A percentile compares a stretch with the other conserved stretches of the same genome.
These are phyloP conservation scores for Sinapis alba DNA, from an alignment of 441 rosid species.

Conservation along the genomic window DNA sequence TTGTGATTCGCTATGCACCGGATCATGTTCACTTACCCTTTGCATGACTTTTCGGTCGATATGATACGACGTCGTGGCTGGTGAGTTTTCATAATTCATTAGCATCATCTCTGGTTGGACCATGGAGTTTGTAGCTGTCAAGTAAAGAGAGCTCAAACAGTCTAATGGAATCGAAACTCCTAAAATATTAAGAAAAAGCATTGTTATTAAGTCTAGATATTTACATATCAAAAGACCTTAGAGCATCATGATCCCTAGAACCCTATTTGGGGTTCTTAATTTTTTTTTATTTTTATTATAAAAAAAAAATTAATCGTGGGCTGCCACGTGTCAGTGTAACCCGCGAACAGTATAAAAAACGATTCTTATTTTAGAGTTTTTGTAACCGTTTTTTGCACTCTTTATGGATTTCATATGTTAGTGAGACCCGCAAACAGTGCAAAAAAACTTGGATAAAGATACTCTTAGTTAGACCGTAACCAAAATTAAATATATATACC, in stretches of 20 bases:
- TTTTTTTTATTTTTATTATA: no score
- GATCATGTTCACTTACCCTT: conserved; percentile 13
- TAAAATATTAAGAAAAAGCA: not conserved
- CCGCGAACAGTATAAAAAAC: no score
- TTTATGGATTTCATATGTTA: no score
- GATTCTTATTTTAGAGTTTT: no score
- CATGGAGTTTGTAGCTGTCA: conserved; percentile 36
- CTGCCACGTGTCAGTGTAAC: no score
- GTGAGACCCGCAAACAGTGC: no score
- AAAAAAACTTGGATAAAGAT: no score
- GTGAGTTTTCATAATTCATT: conserved; percentile 1
- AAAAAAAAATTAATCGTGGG: no score
- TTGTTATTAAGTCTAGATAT: not conserved
- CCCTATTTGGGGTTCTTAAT: no score
- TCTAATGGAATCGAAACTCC: not conserved
- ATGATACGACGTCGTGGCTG: conserved; percentile 30
- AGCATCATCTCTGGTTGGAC: conserved; percentile 9
- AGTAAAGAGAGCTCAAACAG: conserved; percentile 2
- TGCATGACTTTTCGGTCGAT: conserved; percentile 23
- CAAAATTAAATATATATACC: not conserved
- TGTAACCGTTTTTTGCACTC: no score
- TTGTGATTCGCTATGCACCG: not conserved
- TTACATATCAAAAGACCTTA: not conserved
- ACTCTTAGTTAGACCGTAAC: not conserved
- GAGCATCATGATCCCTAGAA: no score